These are phyloP conservation scores for Pseudogymnoascus sp. DNA, from an alignment of 2,329 filamentous ascomycete genomes.

Conservation along the genomic window DNA sequence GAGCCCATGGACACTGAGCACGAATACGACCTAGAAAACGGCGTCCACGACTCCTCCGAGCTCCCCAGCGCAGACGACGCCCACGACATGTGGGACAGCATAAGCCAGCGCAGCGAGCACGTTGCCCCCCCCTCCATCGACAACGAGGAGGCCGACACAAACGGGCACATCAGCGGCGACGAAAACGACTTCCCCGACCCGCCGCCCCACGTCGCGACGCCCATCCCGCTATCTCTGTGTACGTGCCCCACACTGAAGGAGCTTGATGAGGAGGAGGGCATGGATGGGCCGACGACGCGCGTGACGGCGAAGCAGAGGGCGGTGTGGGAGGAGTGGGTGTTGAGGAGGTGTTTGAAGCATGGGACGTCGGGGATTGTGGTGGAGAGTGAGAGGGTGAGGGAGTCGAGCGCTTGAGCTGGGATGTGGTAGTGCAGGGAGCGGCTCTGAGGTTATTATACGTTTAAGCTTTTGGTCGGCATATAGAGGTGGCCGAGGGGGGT, in stretches of 20 bases:
- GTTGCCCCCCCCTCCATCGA: conserved; percentile 36
- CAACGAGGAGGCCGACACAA: conserved; percentile 10
- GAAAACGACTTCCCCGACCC: conserved; percentile 9
- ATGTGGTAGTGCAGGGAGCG: background rate
- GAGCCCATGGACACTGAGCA: background rate
- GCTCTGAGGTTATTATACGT: background rate
- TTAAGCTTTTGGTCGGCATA: background rate
- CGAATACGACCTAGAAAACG: background rate
- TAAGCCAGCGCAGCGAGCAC: conserved; percentile 22
- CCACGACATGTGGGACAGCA: background rate
- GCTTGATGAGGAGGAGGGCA: conserved; percentile 20
- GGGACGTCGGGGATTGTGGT: conserved; percentile 10
- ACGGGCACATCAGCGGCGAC: conserved; percentile 15
- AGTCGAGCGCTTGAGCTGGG: background rate
- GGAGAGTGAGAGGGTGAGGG: background rate
- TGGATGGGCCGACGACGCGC: conserved; percentile 39
- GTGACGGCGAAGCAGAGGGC: conserved; percentile 42
- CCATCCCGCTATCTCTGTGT: conserved; percentile 20
- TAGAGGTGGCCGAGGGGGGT: background rate
- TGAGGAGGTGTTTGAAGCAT: conserved; percentile 33
- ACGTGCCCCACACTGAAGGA: conserved; percentile 30
- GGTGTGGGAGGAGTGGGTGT: conserved; percentile 47
- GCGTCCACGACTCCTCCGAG: background rate
- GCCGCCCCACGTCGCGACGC: conserved; percentile 11
- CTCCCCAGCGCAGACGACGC: background rate